Conservation (phyloP, 306 rosid species). For the Fragaria iinumae region DNA sequence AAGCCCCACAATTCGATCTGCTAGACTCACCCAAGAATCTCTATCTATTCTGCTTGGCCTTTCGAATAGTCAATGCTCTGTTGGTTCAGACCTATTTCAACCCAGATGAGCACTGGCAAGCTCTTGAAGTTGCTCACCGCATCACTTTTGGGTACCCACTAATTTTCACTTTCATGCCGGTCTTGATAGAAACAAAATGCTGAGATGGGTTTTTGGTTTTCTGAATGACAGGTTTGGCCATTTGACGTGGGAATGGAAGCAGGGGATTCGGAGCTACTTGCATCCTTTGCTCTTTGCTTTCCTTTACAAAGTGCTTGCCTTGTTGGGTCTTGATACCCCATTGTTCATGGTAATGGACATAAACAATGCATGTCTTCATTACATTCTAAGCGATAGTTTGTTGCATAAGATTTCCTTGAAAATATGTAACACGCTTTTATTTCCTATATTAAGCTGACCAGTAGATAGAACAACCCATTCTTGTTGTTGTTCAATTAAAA, state of each 20-base stretch:
- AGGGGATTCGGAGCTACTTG: conserved; percentile 80
- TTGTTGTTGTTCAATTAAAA: not conserved
- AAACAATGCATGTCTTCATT: not conserved
- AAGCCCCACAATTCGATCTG: not conserved
- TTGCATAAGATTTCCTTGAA: not conserved
- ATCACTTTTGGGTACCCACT: conserved; percentile 63
- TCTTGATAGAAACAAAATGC: not conserved
- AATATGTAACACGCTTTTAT: not conserved
- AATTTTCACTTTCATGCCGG: not conserved
- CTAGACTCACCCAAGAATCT: conserved; percentile 37
- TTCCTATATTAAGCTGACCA: not conserved
- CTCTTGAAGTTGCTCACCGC: conserved; percentile 89
- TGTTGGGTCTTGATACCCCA: conserved; percentile 66
- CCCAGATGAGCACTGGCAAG: conserved; percentile 98
- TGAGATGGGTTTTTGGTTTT: conserved; percentile 12
- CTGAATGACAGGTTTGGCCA: conserved; percentile 67
- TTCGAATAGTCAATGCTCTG: conserved; percentile 72
- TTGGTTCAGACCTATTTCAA: conserved; percentile 81
- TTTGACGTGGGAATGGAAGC: conserved; percentile 95
- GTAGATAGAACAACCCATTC: not conserved
- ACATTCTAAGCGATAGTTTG: not conserved
- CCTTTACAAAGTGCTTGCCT: conserved; percentile 62
- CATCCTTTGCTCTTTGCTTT: conserved; percentile 81
- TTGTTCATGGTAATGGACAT: conserved; percentile 65
- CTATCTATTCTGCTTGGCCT: conserved; percentile 54